A percentile compares a stretch with the other conserved stretches of the same genome.
phyloP scores from a whole-genome alignment of 257 asterid species.

The Solanum gracilifrons region DNA sequence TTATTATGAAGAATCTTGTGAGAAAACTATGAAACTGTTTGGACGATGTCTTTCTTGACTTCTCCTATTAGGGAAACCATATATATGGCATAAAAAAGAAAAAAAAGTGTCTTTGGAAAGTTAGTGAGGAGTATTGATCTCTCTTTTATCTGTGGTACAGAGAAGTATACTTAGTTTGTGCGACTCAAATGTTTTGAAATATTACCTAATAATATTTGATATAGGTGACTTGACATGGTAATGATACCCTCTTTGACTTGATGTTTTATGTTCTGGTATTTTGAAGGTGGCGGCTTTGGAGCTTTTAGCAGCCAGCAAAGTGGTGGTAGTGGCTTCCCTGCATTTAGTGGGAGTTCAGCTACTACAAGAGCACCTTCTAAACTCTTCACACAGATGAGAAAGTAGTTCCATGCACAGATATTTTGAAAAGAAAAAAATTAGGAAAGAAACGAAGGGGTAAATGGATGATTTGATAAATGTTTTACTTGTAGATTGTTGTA shows the following conservation, averaged over 20 bases:
- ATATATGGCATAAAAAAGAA: too few species aligned
- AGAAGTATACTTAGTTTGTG: not conserved
- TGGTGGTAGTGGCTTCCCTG: conserved; percentile 28
- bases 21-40: not conserved
- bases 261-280: not conserved
- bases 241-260: not conserved
- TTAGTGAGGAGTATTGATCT: not conserved
- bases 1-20: not conserved
- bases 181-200: not conserved
- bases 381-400: conserved; percentile 83
- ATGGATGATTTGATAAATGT: not conserved
- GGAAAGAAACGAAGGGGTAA: not conserved
- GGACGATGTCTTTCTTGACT: not conserved
- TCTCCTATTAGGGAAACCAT: too few species aligned
- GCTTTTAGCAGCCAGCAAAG: conserved; percentile 23
- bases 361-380: conserved; percentile 49
- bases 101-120: not conserved
- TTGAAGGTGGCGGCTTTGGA: conserved; percentile 41
- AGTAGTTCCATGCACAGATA: conserved; percentile 18
- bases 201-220: not conserved
- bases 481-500: not conserved
- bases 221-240: not conserved
- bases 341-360: conserved; percentile 38
- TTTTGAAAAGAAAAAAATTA: not conserved
- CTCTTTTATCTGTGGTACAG: not conserved